Conservation (phyloP, 139 green algal genomes). For the Raphidocelis subcapitata region DNA sequence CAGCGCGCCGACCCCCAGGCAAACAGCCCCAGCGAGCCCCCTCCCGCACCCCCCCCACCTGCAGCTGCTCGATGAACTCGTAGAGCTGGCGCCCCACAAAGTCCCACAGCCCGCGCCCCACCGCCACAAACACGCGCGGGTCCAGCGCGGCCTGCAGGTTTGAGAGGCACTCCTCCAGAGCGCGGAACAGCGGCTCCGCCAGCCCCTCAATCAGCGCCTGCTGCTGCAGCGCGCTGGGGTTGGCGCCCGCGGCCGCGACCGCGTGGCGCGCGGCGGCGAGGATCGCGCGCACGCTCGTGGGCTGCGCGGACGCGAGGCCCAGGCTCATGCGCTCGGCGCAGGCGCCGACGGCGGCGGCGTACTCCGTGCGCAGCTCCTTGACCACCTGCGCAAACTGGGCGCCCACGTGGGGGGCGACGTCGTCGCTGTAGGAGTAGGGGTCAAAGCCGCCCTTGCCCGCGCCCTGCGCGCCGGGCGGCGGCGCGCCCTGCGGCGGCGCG, state of each 20-base stretch:
- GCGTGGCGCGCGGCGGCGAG: constrained; percentile 27
- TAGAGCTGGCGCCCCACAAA: constrained; percentile 49
- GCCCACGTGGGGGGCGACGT: constrained; percentile 39
- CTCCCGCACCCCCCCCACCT: constrained; percentile 30
- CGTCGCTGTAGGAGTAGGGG: constrained; percentile 7
- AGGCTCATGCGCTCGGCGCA: constrained; percentile 42
- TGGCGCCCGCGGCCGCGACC: not conserved
- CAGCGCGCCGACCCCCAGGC: not conserved
- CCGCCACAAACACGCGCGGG: constrained; percentile 51
- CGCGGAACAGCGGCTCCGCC: constrained; percentile 26
- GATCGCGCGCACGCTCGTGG: constrained; percentile 30
- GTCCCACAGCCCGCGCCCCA: constrained; percentile 56
- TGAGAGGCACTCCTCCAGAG: constrained; percentile 29
- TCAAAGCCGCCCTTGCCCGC: not conserved
- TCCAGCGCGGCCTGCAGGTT: constrained; percentile 44
- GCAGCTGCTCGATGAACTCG: constrained; percentile 53
- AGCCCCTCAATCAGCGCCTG: constrained; percentile 12
- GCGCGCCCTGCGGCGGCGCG: not conserved
- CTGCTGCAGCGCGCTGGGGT: constrained; percentile 23
- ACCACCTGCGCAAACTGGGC: constrained; percentile 59
- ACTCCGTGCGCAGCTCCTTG: constrained; percentile 61
- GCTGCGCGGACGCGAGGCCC: constrained; percentile 17
- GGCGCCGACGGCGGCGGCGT: constrained; percentile 35
- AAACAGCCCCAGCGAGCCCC: too few species aligned
- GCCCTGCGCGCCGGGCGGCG: not conserved